A percentile compares a stretch with the other conserved stretches of the same genome.
Conservation (phyloP, 192 early-diverging fungal species). For the Umbelopsis ramanniana region DNA sequence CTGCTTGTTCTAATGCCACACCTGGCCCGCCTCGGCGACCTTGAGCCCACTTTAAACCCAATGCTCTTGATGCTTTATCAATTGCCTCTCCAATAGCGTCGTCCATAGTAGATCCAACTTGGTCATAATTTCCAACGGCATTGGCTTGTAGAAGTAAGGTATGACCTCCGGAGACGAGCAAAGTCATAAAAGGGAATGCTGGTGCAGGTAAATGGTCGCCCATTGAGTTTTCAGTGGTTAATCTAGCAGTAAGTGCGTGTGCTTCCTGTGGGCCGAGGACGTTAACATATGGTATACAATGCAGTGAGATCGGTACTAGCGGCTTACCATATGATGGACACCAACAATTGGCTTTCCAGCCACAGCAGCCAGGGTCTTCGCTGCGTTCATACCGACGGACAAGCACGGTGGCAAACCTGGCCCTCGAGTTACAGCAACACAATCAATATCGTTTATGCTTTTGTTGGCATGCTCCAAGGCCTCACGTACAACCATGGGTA, state of each 20-base stretch:
- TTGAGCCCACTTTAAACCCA: constrained; percentile 65
- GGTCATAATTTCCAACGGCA: constrained; percentile 60
- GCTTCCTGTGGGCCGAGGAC: constrained; percentile 57
- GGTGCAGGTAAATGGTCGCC: constrained; percentile 35
- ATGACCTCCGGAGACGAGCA: constrained; percentile 81
- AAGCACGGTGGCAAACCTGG: constrained; percentile 74
- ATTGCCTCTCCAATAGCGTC: constrained; percentile 81
- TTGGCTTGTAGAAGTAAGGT: constrained; percentile 65
- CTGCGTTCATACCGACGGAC: constrained; percentile 71
- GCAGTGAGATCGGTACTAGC: neutral
- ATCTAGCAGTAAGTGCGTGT: constrained; percentile 76
- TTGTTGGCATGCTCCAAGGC: constrained; percentile 61
- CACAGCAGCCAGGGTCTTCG: constrained; percentile 73
- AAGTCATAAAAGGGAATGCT: constrained; percentile 69
- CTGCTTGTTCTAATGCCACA: constrained; percentile 68
- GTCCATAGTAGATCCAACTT: constrained; percentile 71
- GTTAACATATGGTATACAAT: neutral
- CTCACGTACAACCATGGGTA: constrained; percentile 65
- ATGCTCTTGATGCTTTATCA: constrained; percentile 75
- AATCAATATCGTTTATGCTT: constrained; percentile 61
- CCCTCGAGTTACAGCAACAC: constrained; percentile 77
- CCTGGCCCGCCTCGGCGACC: constrained; percentile 72
- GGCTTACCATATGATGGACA: constrained; percentile 76
- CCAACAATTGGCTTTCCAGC: constrained; percentile 69
- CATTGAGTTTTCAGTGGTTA: constrained; percentile 47